A percentile compares a stretch with the other conserved stretches of the same genome.
phyloP scores from a whole-genome alignment of 768 basidiomycete genomes.

The Tricholoma matsutake region DNA sequence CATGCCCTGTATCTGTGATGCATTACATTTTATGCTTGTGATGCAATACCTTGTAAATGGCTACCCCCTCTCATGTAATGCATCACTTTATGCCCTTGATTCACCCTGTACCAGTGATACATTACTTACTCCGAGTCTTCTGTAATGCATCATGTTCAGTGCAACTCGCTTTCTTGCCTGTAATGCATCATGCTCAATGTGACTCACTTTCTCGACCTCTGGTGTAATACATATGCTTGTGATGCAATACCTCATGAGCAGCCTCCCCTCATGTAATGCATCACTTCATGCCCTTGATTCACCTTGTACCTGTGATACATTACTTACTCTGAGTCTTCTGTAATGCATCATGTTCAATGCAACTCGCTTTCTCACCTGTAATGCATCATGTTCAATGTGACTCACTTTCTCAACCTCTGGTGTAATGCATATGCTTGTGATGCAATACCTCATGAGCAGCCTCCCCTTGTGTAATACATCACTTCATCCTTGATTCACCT shows the following conservation, averaged over 20 bases:
- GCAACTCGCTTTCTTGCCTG: no score
- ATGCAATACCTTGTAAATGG: background rate
- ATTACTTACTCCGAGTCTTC: background rate
- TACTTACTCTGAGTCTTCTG: background rate
- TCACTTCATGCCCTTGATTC: background rate
- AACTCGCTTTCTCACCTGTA: no score
- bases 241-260: background rate
- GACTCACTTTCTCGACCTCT: no score
- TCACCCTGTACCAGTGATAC: no score
- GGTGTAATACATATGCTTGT: no score
- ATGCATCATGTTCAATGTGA: no score
- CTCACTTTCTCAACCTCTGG: no score
- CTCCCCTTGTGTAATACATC: background rate
- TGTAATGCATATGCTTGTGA: background rate
- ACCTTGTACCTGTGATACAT: no score
- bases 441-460: background rate
- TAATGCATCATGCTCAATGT: no score
- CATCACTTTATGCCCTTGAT: background rate
- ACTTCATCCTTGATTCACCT: background rate
- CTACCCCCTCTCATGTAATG: background rate
- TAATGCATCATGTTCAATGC: background rate
- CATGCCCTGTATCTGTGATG: background rate
- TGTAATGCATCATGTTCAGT: background rate
- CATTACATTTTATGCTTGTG: background rate
- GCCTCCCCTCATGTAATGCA: background rate